Evolutionary conservation across 495 filamentous ascomycete genomes (phyloP), one percentile per base, ranked within the genome.

Genomic region (Chaetomium cochliodes): DNA sequence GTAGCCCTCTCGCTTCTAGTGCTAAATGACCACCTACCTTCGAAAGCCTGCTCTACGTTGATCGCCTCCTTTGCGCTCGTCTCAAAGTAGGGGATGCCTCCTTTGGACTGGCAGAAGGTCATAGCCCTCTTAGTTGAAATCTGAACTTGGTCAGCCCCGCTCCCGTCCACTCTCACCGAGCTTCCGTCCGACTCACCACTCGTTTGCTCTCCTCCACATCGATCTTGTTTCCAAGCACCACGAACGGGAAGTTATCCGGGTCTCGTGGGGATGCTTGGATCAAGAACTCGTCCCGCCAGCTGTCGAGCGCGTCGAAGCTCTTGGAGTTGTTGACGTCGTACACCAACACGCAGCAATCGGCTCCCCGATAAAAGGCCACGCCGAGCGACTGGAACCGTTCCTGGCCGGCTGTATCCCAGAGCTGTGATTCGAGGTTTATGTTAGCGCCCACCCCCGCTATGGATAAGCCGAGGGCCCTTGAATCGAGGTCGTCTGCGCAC

Each of bases 281-380:
- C 69, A 99, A 77, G 76, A 99, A 99, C 74, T 99, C 94, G 76
- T 99, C 94, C 70, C 94, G 84, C 94, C 94, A 99, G 79, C 91
- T 96, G 73, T 99, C 96, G 41, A 99, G 85, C 13, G 93, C 93
- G 77, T 99, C 94, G 76, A 99, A 99, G 76, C 91, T 96, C 85
- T 98, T 98, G 47, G 92, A 90, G 77, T 97, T 98, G 79, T 98
- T 99, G 73, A 99, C 94, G 74, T 99, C 94, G 79, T 93, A 99
- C 28, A 98, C 94, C 33, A 99, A 80, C 42, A 99, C 94, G 77
- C 94, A 99, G 85, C 94, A 99, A 80, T 99, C 94, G 65, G 94
- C 94, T 65, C 94, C 94, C 65, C 94, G 86, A 78, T 99, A 99
- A 81, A 99, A 99, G 37, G 94, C 94, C 26, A 99, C 94, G 64